Percentiles rank a stretch among this genome's conserved stretches.
Conservation (phyloP, 1,139 yeast species). For the Zygosaccharomyces pseudobailii region DNA sequence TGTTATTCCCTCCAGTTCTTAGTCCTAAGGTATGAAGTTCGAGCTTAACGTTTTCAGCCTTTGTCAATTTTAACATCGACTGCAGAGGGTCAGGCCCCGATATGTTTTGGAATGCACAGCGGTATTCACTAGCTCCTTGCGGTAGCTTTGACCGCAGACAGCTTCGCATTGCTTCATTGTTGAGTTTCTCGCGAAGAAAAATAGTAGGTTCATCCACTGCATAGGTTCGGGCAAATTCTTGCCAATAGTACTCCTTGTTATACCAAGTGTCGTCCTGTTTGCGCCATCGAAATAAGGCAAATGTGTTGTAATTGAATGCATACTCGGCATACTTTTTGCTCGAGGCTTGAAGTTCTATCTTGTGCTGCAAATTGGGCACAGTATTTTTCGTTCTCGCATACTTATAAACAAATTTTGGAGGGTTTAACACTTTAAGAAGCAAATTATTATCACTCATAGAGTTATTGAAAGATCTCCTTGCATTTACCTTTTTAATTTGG, state of each 20-base stretch:
- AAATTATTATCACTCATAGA: neutral
- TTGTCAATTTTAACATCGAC: slow-evolving; percentile 3
- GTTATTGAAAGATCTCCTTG: neutral
- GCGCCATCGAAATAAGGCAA: slow-evolving; percentile 13
- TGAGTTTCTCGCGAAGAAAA: slow-evolving; percentile 8
- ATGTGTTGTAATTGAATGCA: slow-evolving; percentile 8
- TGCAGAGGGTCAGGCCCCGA: slow-evolving; percentile 6
- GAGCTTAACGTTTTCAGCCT: neutral
- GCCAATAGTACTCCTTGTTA: slow-evolving; percentile 10
- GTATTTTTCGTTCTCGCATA: neutral
- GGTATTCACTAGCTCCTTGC: neutral
- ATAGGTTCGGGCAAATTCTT: slow-evolving; percentile 4
- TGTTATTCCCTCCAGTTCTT: slow-evolving; percentile 2
- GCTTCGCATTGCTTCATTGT: slow-evolving; percentile 6
- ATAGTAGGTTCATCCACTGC: neutral
- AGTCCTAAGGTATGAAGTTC: slow-evolving; percentile 7
- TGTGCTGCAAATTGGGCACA: neutral
- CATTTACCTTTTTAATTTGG: neutral
- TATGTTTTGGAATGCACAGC: slow-evolving; percentile 12
- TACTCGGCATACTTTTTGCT: slow-evolving; percentile 7
- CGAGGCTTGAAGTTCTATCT: neutral
- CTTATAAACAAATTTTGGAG: slow-evolving; percentile 5
- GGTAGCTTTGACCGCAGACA: slow-evolving; percentile 4
- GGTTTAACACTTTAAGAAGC: slow-evolving; percentile 1
- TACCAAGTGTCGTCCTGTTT: neutral